A percentile compares a stretch with the other conserved stretches of the same genome.
These are phyloP conservation scores for Capsella bursapastoris DNA, from an alignment of 345 rosid genomes.

Conservation along the genomic window DNA sequence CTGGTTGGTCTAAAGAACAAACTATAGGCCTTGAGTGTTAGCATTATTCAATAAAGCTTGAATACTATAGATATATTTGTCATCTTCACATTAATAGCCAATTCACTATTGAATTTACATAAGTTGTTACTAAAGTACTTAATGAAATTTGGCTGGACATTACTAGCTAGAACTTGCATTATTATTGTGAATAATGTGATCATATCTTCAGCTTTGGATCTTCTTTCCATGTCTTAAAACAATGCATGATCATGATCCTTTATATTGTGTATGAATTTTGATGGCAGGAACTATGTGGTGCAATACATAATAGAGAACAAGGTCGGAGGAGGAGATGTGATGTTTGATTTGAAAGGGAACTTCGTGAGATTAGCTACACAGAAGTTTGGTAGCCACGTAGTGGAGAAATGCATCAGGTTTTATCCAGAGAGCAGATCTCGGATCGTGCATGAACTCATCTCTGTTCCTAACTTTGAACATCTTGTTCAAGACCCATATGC, in stretches of 20 bases:
- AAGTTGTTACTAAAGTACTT: background rate
- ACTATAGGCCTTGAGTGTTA: background rate
- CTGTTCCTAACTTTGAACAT: constrained; percentile 54
- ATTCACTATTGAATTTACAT: background rate
- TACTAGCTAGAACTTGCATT: background rate
- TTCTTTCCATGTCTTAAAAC: constrained; percentile 36
- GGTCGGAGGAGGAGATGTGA: constrained; percentile 41
- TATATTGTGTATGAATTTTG: background rate
- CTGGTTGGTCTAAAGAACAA: background rate
- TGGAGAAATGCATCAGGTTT: constrained; percentile 65
- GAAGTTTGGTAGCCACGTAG: constrained; percentile 80
- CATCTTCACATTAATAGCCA: background rate
- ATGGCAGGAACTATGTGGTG: constrained; percentile 70
- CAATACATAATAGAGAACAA: constrained; percentile 66
- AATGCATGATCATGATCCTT: constrained; percentile 35
- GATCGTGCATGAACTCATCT: constrained; percentile 58
- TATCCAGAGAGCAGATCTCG: constrained; percentile 53
- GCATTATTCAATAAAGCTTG: background rate
- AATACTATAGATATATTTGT: background rate
- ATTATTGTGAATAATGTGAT: background rate
- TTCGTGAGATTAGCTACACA: constrained; percentile 60
- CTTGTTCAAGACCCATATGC: constrained; percentile 72
- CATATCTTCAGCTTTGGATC: background rate
- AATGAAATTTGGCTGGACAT: background rate
- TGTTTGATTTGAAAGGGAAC: constrained; percentile 53